Base-by-base conservation (phyloP, 495 filamentous ascomycete species). In the Penicillium ucsense region DNA sequence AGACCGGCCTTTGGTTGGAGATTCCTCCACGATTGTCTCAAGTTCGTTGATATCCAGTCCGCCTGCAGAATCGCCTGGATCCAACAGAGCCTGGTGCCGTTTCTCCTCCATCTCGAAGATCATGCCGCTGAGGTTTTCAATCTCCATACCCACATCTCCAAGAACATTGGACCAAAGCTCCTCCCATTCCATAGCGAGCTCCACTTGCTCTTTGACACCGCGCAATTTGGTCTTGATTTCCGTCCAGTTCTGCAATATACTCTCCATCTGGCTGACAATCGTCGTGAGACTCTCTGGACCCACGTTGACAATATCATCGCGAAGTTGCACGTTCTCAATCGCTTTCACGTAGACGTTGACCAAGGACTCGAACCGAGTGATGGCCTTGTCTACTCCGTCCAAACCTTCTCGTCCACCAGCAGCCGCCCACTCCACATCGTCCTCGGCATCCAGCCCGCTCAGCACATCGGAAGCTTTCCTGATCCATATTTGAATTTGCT, bases 41-140 rank as follows among this genome's bases (percentile, higher is more conserved):
- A 98, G 74, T 53, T 95, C 88, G 47, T 84, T 85, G 53, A 95
- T 83, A 59, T 96, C 92, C 38, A 94, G 71, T 8, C 76, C 77
- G 34, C 81, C 78, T n/a, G 61, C 67, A 2, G 71, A 61, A 45
- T 83, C 75, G 7, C 62, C 60, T n/a, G 65, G 80, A 33, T 76
- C 74, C 57, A 81, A 68, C 52, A 85, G 69, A 41, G 77, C 80
- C 64, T 78, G 83, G 56, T 97, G 89, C 37, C 92, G 73, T 47
- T 85, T 81, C 66, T 96, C 91, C 64, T 98, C 91, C 87, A 97
- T 94, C 61, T 97, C 89, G 55, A 95, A 96, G 33, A 97, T 84
- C 36, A 94, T 68, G 32, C 82, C 75, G 60, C 80, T 79, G 8
- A 96, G 78, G 6, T 84, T 83, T 49, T 94, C 88, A 63, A 95